Evolutionary conservation across 179 eudicot species (phyloP).

Genomic region (Gypsophila paniculata): DNA sequence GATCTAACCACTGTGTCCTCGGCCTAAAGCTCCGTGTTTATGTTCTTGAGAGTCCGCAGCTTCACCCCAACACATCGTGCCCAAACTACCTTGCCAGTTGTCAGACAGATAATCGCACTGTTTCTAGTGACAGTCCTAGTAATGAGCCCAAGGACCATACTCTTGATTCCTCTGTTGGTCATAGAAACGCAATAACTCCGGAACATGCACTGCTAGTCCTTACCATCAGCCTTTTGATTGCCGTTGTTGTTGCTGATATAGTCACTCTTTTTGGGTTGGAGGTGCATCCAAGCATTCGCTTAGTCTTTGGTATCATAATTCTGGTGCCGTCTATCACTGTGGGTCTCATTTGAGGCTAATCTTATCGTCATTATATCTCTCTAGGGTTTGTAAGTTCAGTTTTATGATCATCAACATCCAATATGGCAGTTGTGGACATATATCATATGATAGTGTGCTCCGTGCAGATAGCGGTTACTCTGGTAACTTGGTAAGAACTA

Average conservation of each 20-base stretch:
- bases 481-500: neutral
- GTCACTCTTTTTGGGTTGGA: neutral
- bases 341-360: neutral
- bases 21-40: constrained; percentile 21
- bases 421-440: neutral
- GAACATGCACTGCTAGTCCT: neutral
- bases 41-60: constrained; percentile 10
- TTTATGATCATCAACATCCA: neutral
- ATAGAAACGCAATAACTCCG: neutral
- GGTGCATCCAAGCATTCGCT: neutral
- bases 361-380: neutral
- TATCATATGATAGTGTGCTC: neutral
- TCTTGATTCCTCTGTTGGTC: neutral
- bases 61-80: neutral
- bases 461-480: neutral
- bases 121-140: neutral
- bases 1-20: constrained; percentile 8
- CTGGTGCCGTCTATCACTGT: neutral
- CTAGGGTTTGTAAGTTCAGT: neutral
- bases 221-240: neutral
- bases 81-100: constrained; percentile 1
- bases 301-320: neutral
- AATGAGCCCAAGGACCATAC: neutral
- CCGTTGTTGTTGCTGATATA: neutral
- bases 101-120: neutral